Base-by-base conservation (phyloP, 495 filamentous ascomycete genomes). In the Trichodelitschia bisporula region DNA sequence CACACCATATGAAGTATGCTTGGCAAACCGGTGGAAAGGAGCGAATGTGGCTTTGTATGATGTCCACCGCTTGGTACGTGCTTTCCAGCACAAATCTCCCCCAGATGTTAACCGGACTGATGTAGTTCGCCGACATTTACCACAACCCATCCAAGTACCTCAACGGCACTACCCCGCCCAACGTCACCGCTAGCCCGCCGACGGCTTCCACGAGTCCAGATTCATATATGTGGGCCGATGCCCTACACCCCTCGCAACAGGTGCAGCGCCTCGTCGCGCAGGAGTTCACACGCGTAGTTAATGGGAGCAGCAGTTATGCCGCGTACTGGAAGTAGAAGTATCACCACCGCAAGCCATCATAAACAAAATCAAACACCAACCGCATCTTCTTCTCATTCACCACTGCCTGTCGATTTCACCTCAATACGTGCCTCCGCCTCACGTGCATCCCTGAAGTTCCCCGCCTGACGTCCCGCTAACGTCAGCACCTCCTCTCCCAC, bases 241-340 rank as follows among this genome's bases (percentile, higher is more conserved):
- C 66, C 42, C 46, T 78, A 42, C 74, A 79, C 49, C 68, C 72
- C 11, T 63, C 58, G n/a, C 52, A 64, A 43, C 58, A 62, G 50
- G 56, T 62, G 4, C 45, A 55, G 31, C 30, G 55, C 27, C 38
- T 59, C 13, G 55, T 79, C 35, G 72, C 60, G 11, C 43, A 52
- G 32, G 58, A 66, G 38, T 76, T 77, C 48, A 47, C 66, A 15
- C 59, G 65, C 23, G 60, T 69, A 0, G 45, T 77, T 4, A 45
- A 50, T 17, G 67, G 69, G 10, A 53, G 54, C 26, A 66, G 59
- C 36, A 51, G 54, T 36, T 74, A 57, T 37, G 69, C 64, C 10
- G 61, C 56, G 9, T 67, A 67, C 39, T 64, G 21, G 21, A n/a
- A 24, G 21, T 24, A 6, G 21, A n/a, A 24, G 21, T 24, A 24